Evolutionary conservation across 768 basidiomycete genomes (phyloP), one percentile per base, ranked within the genome.

Genomic region (Lentinula detonsa): DNA sequence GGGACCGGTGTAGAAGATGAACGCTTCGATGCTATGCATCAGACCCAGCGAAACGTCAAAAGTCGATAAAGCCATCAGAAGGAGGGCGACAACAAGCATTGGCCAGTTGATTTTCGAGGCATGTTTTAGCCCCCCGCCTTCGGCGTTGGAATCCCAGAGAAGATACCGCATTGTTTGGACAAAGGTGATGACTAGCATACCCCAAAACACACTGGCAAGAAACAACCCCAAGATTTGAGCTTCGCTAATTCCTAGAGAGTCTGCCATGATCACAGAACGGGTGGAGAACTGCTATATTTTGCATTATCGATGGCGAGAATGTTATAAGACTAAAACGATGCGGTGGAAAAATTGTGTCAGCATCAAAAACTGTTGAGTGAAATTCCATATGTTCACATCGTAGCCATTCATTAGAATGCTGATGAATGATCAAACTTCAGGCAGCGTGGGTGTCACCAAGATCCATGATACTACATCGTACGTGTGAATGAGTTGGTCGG

Each of bases 21-120:
- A 65, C 4, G 64, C 64, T 48, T 61, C 37, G n/a, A 65, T 61
- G 33, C 50, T 55, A 45, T 65, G 64, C 18, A 57, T 46, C 11
- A 65, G 34, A 13, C 45, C 49, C 3, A 63, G 40, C 4, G 60
- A 48, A 23, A 65, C 43, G 48, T 65, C 60, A 4, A 63, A 61
- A 18, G 64, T 63, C 8, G 60, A 54, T 34, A 65, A 48, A 4
- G 46, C 9, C 15, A 35, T 18, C 8, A 65, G 42, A 5, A 65
- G 43, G 3, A 65, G 15, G 15, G 62, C 56, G n/a, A 63, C 46
- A 18, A 61, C 11, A 13, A 65, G 40, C 64, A 63, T 61, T 4
- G 51, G 35, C 64, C 64, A 65, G 68, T 52, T 60, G 37, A 60
- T 51, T n/a, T 13, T 39, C 40, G 28, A 35, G 10, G 28, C 23